Evolutionary conservation across 495 filamentous ascomycete species (phyloP).

Genomic region (Lophium mytilinum): DNA sequence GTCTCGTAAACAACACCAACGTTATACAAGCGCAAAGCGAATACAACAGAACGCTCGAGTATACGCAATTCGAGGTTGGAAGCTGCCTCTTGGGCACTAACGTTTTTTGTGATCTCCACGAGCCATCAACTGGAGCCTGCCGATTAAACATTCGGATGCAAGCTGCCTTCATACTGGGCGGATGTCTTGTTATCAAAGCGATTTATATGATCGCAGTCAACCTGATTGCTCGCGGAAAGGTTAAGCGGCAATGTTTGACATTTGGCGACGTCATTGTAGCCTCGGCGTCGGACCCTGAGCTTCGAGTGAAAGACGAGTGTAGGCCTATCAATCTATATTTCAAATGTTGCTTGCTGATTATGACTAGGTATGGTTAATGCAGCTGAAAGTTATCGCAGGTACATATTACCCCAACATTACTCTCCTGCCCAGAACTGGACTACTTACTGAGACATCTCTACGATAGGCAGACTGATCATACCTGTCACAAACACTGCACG

Average conservation of each 20-base stretch:
- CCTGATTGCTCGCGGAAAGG: conserved; percentile 10
- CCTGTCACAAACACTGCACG: conserved; percentile 22
- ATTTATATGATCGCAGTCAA: conserved; percentile 21
- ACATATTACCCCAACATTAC: no score
- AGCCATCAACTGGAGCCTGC: conserved; percentile 2
- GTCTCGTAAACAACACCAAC: conserved; percentile 3
- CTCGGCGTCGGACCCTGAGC: conserved; percentile 14
- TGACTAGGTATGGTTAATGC: conserved; percentile 19
- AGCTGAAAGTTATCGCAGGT: conserved; percentile 2
- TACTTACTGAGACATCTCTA: no score
- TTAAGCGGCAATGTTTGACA: conserved; percentile 14
- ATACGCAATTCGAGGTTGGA: neutral
- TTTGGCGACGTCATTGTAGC: conserved; percentile 22
- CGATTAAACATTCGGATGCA: conserved; percentile 21
- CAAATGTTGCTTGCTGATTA: no score
- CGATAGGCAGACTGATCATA: conserved; percentile 1
- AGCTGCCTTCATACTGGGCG: conserved; percentile 14
- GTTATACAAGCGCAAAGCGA: neutral
- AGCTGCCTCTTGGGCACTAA: conserved; percentile 1
- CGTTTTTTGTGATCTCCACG: neutral
- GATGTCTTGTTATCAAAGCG: conserved; percentile 13
- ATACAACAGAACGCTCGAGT: no score
- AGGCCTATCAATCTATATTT: neutral
- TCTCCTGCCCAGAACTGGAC: no score
- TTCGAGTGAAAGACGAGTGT: conserved; percentile 15